Evolutionary conservation across 2,329 filamentous ascomycete species (phyloP).

Genomic region (Colletotrichum destructivum): DNA sequence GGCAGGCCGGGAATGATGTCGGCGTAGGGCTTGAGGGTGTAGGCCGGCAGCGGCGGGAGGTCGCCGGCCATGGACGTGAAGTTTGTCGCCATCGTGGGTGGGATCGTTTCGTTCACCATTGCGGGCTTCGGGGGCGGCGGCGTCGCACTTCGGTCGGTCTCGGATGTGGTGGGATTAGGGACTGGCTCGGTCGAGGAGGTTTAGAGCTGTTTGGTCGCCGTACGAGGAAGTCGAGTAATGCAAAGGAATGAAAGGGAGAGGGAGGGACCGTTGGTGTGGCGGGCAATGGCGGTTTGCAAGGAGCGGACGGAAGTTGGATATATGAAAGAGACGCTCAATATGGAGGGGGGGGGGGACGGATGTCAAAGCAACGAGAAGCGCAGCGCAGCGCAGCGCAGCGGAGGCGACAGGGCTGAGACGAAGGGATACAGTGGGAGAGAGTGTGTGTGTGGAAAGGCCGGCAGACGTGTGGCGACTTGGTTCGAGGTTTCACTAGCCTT

Average conservation of each 20-base stretch:
- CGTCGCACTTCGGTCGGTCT: slow-evolving; percentile 11
- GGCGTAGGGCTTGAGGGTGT: slow-evolving; percentile 78
- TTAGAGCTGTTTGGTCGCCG: background rate
- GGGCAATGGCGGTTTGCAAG: slow-evolving; percentile 2
- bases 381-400: slow-evolving; percentile 14
- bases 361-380: slow-evolving; percentile 26
- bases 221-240: background rate
- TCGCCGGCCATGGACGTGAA: slow-evolving; percentile 68
- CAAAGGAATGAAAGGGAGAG: background rate
- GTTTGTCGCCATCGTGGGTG: slow-evolving; percentile 62
- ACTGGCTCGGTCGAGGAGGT: background rate
- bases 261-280: slow-evolving; percentile 4
- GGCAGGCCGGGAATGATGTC: slow-evolving; percentile 84
- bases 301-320: slow-evolving; percentile 28
- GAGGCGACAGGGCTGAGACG: slow-evolving; percentile 37
- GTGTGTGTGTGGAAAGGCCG: slow-evolving; percentile 13
- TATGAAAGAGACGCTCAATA: slow-evolving; percentile 9
- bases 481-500: slow-evolving; percentile 40
- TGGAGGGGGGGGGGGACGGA: background rate
- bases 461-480: slow-evolving; percentile 37
- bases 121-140: slow-evolving; percentile 21
- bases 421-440: background rate
- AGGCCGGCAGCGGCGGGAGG: slow-evolving; percentile 89
- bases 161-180: slow-evolving; percentile 5
- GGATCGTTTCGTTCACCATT: slow-evolving; percentile 59